Evolutionary conservation across 1,284 basidiomycete genomes (phyloP), one percentile per base, ranked within the genome.

Genomic region (Grifola frondosa): DNA sequence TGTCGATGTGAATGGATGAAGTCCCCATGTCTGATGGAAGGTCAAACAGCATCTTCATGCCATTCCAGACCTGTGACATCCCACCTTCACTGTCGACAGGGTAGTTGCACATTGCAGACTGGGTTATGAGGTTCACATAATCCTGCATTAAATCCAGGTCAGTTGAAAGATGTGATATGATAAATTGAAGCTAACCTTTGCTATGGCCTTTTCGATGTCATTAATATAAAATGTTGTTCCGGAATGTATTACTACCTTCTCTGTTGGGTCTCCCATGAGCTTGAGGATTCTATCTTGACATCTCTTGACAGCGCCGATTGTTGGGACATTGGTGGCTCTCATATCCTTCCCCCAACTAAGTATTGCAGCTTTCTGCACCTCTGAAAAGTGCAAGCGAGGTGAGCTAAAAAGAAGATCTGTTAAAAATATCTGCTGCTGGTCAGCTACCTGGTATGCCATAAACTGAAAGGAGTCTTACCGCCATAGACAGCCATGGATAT

Each of bases 221-320:
- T 63, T 65, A 23, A 64, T 40, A 46, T 61, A 65, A 28, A 63
- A 62, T 3, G 55, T 40, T 20, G 61, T 62, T 10, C 57, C 57
- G 9, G 44, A 46, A 3, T 28, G 17, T 32, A 53, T 40, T 11
- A 26, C 36, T 15, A 54, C 44, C 37, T 52, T 53, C 16, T 40
- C 29, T 4, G 47, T 62, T 21, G 56, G 56, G 32, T 56, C 31
- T 3, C 56, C 52, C 12, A 61, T 26, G 11, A 46, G 20, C 15
- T 41, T 40, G 10, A 32, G 35, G n/a, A 56, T 41, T 9, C 24
- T 10, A 29, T 46, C 41, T 30, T 53, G 44, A 19, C 21, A 15
- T 37, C 53, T 55, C 16, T 35, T 23, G 19, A 57, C 25, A 6
- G 41, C 33, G 23, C 56, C 46, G 15, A 60, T 35, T 4, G 51